phyloP scores from a whole-genome alignment of 305 asterid genomes.

The Fraxinus latifolia region DNA sequence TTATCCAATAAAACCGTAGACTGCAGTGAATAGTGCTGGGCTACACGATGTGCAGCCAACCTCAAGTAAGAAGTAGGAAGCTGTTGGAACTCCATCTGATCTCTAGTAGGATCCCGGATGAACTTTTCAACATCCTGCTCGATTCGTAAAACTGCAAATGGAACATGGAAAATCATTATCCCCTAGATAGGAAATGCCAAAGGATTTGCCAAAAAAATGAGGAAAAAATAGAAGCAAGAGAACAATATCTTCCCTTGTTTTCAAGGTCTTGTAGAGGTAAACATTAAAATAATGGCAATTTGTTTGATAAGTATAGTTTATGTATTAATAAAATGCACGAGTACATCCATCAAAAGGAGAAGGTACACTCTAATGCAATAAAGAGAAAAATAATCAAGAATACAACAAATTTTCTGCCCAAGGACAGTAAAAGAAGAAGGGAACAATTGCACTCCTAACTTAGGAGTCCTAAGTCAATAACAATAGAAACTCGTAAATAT shows the following conservation, averaged over 20 bases:
- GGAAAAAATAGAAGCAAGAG: not conserved
- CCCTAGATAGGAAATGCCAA: not conserved
- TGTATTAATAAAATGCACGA: not conserved
- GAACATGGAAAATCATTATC: slow-evolving; percentile 14
- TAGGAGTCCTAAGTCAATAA: not conserved
- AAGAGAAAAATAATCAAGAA: not conserved
- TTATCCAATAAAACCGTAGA: slow-evolving; percentile 94
- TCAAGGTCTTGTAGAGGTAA: not conserved
- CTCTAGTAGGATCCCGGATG: slow-evolving; percentile 73
- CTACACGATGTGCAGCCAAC: slow-evolving; percentile 98
- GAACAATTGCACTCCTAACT: not conserved
- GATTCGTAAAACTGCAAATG: slow-evolving; percentile 73
- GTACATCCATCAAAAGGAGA: not conserved
- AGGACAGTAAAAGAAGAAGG: not conserved
- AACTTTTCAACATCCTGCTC: slow-evolving; percentile 96
- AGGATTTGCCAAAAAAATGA: not conserved
- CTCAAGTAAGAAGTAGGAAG: slow-evolving; percentile 97
- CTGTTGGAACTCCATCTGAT: slow-evolving; percentile 93
- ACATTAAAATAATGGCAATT: not conserved
- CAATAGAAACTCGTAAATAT: not conserved
- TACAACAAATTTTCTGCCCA: not conserved
- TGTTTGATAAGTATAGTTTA: not conserved
- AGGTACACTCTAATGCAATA: not conserved
- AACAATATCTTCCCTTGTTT: not conserved
- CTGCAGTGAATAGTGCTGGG: slow-evolving; percentile 90